These are phyloP conservation scores for Ensete ventricosum DNA, from an alignment of 176 grass and related monocot species.

Conservation along the genomic window DNA sequence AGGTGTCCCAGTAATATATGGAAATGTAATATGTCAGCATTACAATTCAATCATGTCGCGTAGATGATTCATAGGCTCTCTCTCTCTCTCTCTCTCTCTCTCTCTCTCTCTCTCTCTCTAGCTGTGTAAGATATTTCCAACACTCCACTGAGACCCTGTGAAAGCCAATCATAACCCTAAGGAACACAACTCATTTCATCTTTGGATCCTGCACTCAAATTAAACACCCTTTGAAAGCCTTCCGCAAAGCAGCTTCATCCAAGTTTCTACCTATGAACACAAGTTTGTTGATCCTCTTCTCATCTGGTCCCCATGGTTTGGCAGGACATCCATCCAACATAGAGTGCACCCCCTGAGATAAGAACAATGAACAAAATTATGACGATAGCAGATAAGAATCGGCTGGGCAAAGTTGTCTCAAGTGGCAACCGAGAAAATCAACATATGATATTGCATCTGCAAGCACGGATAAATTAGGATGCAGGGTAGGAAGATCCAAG, in stretches of 20 bases:
- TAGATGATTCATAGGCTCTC: too few relatives aligned
- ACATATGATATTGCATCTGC: not conserved
- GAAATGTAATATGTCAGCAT: too few relatives aligned
- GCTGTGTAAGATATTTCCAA: too few relatives aligned
- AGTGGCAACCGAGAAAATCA: not conserved
- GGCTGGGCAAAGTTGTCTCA: not conserved
- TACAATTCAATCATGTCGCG: too few relatives aligned
- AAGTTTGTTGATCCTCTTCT: constrained; percentile 51
- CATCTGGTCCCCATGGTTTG: constrained; percentile 48
- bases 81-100: too few relatives aligned
- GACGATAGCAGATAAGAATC: not conserved
- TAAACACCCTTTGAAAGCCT: constrained; percentile 59
- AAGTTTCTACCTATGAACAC: constrained; percentile 62
- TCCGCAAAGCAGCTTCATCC: constrained; percentile 41
- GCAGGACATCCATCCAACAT: constrained; percentile 65
- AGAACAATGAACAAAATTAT: not conserved
- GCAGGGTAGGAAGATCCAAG: not conserved
- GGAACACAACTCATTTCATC: not conserved
- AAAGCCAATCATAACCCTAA: not conserved
- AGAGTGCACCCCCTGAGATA: constrained; percentile 47
- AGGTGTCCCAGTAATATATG: not conserved
- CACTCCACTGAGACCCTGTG: too few relatives aligned
- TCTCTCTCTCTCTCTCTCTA: too few relatives aligned
- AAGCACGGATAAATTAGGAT: not conserved
- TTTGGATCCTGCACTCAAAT: not conserved